These are phyloP conservation scores for Dioscorea alata DNA, from an alignment of 106 monocot genomes.

Conservation along the genomic window DNA sequence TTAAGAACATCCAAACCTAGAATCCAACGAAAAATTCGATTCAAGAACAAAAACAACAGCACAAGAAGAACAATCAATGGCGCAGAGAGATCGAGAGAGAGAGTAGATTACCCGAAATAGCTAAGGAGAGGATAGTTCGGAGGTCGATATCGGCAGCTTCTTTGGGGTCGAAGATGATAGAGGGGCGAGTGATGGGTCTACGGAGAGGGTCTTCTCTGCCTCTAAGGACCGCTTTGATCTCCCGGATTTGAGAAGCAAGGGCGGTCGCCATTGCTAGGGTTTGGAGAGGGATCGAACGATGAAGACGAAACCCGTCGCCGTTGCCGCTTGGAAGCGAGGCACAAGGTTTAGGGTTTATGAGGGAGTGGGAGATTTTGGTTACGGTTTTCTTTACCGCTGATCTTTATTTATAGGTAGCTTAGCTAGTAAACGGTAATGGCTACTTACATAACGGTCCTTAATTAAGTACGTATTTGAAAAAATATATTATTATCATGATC, in stretches of 20 bases:
- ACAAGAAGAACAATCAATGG: background rate
- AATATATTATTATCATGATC: too few relatives aligned
- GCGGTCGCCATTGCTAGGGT: slow-evolving; percentile 17
- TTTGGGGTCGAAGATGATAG: slow-evolving; percentile 71
- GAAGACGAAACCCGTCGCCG: too few relatives aligned
- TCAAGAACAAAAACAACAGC: background rate
- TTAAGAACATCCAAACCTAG: slow-evolving; percentile 71
- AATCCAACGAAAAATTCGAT: background rate
- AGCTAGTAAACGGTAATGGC: too few relatives aligned
- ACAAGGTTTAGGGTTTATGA: too few relatives aligned
- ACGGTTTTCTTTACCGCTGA: too few relatives aligned
- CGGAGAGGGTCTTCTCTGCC: slow-evolving; percentile 31
- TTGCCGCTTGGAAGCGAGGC: too few relatives aligned
- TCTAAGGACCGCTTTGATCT: slow-evolving; percentile 46
- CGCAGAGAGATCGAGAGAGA: too few relatives aligned
- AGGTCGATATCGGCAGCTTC: slow-evolving; percentile 88
- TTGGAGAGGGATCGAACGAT: background rate
- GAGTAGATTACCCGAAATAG: slow-evolving; percentile 52
- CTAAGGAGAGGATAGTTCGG: slow-evolving; percentile 59
- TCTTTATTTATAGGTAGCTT: too few relatives aligned
- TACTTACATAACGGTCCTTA: too few relatives aligned
- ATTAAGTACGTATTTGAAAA: too few relatives aligned
- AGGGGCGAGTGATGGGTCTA: slow-evolving; percentile 65
- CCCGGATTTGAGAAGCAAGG: slow-evolving; percentile 62
- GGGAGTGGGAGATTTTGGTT: too few relatives aligned